Percentiles rank a stretch among this genome's conserved stretches.
Conservation (phyloP, 2,329 filamentous ascomycete genomes). For the Phaeoacremonium minimum region DNA sequence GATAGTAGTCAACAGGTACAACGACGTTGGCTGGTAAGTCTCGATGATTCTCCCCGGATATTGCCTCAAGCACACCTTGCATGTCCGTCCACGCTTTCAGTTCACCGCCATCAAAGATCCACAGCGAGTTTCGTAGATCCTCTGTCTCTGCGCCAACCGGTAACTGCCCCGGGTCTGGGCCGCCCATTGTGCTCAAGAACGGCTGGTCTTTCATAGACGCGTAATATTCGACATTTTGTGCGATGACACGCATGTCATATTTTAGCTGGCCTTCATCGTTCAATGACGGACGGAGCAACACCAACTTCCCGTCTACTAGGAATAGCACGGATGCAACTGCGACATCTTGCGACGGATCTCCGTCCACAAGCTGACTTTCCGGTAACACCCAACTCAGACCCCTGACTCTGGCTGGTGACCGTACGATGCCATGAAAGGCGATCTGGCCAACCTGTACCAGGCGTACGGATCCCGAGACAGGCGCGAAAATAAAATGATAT, state of each 20-base stretch:
- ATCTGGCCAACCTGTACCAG: conserved; percentile 96
- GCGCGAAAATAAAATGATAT: conserved; percentile 88
- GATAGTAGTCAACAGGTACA: conserved; percentile 91
- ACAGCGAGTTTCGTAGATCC: conserved; percentile 79
- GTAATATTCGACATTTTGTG: conserved; percentile 95
- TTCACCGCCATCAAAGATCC: conserved; percentile 87
- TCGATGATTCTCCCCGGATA: conserved; percentile 58
- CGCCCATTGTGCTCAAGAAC: conserved; percentile 23
- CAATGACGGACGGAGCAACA: conserved; percentile 81
- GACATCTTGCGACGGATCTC: conserved; percentile 94
- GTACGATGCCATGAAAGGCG: conserved; percentile 91
- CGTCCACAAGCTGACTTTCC: conserved; percentile 81
- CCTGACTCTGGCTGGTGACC: conserved; percentile 86
- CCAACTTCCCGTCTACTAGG: conserved; percentile 94
- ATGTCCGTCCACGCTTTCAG: conserved; percentile 88
- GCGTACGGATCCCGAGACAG: conserved; percentile 62
- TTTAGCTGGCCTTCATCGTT: conserved; percentile 82
- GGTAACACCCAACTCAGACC: conserved; percentile 95
- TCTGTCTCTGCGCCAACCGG: conserved; percentile 27
- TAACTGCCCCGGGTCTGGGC: conserved; percentile 13
- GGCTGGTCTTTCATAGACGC: conserved; percentile 85
- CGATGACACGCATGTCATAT: conserved; percentile 97
- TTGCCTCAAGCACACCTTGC: conserved; percentile 73
- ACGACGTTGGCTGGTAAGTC: conserved; percentile 72
- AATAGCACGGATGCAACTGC: conserved; percentile 90